Base-by-base conservation (phyloP, 768 basidiomycete genomes). In the Lanmaoa pseudosensibilis region DNA sequence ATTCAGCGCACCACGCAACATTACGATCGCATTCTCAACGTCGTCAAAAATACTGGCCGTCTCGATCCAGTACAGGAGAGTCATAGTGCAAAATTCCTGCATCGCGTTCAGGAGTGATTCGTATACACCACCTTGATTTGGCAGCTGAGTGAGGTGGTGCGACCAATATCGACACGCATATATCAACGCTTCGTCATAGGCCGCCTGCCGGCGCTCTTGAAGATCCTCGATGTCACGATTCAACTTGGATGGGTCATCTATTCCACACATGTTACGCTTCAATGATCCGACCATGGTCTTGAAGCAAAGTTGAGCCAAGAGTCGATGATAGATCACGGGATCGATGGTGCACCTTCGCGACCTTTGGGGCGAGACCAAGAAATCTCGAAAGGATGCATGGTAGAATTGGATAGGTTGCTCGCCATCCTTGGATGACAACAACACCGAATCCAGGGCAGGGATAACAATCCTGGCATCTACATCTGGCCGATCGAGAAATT, bases 91-190 rank as follows among this genome's bases (percentile, higher is more conserved):
- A 27, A 56, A 61, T 4, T 52, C 54, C 18, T 56, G 58, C 54
- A 62, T 54, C 2, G 44, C 43, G 1, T 23, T 8, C 23, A 62
- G 30, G n/a, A 60, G 38, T 9, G 36, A n/a, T 18, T 55, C 58
- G 39, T 59, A 45, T 8, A 45, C 33, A 19, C 44, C 30, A 27
- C 51, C 56, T 37, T 32, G 30, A 25, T 25, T 32, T 30, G 60
- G 60, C 7, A 61, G 47, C n/a, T 55, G 60, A 13, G 41, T 36
- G 30, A 64, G 56, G 37, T 64, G 63, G 18, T 54, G 46, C n/a
- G 50, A 51, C 63, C 63, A 65, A 36, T 53, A 65, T 11, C 56
- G 58, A 61, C 63, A 65, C 3, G 63, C 58, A 32, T 65, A 65
- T 6, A 46, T 4, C 25, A 64, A 27, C 1, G 59, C 55, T 41